A percentile compares a stretch with the other conserved stretches of the same genome.
phyloP scores from a whole-genome alignment of 2,329 filamentous ascomycete genomes.

The Phaeomoniella chlamydospora region DNA sequence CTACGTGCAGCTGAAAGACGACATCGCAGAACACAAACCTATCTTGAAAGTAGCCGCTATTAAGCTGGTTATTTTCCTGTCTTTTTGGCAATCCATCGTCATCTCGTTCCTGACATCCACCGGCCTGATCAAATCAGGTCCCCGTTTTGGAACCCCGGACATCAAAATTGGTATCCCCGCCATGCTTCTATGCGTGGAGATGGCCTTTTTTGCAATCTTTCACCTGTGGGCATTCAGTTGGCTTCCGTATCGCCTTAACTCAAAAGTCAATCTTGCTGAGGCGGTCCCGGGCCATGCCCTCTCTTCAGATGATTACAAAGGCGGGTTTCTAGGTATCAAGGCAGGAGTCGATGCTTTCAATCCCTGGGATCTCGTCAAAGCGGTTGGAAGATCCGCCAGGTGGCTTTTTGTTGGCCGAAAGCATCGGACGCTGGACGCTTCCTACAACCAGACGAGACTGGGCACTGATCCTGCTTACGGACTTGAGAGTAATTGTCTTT shows the following conservation, averaged over 20 bases:
- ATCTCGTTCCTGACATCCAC: conserved; percentile 49
- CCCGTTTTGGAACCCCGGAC: conserved; percentile 54
- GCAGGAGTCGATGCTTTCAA: conserved; percentile 63
- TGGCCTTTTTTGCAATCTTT: conserved; percentile 64
- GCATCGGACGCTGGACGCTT: conserved; percentile 22
- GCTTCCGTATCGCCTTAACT: conserved; percentile 47
- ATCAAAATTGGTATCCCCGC: conserved; percentile 69
- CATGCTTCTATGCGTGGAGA: conserved; percentile 67
- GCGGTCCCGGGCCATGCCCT: conserved; percentile 24
- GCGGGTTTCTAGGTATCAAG: conserved; percentile 48
- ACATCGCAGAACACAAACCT: conserved; percentile 54
- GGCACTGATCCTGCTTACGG: conserved; percentile 5
- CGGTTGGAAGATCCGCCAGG: conserved; percentile 58
- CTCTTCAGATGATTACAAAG: conserved; percentile 40
- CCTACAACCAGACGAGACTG: conserved; percentile 17
- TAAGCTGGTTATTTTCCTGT: conserved; percentile 83
- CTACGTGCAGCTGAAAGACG: conserved; percentile 59
- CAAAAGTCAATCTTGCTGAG: conserved; percentile 30
- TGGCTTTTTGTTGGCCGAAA: conserved; percentile 69
- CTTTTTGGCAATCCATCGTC: conserved; percentile 64
- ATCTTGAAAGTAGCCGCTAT: conserved; percentile 75
- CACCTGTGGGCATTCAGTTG: conserved; percentile 76
- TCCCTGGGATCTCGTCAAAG: conserved; percentile 70
- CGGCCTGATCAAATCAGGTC: conserved; percentile 48
- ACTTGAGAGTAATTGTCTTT: conserved; percentile 1